Evolutionary conservation across 805 yeast species (phyloP).

Genomic region (Candida namnaoensis): DNA sequence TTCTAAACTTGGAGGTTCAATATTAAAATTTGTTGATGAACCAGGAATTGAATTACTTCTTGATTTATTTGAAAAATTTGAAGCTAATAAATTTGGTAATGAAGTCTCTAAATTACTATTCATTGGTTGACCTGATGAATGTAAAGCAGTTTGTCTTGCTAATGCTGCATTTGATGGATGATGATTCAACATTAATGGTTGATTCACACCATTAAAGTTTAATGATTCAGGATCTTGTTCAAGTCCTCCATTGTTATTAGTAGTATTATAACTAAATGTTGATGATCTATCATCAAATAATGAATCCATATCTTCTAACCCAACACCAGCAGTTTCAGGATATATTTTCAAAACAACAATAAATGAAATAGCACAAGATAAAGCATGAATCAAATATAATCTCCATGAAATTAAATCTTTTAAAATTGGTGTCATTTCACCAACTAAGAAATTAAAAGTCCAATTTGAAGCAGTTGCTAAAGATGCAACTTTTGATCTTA

Average conservation of each 20-base stretch:
- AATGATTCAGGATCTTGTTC: slow-evolving; percentile 2
- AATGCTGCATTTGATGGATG: slow-evolving; percentile 31
- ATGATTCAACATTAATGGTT: background rate
- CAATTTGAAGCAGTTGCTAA: slow-evolving; percentile 88
- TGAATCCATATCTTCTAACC: slow-evolving; percentile 87
- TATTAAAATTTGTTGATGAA: slow-evolving; percentile 10
- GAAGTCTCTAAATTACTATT: background rate
- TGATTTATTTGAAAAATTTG: background rate
- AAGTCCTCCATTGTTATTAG: slow-evolving; percentile 7
- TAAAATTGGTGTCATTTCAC: slow-evolving; percentile 83
- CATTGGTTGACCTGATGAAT: no score
- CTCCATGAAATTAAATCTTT: slow-evolving; percentile 73
- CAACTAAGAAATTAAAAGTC: slow-evolving; percentile 88
- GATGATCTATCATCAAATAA: slow-evolving; percentile 66
- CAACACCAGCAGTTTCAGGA: slow-evolving; percentile 88
- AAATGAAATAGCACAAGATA: slow-evolving; percentile 67
- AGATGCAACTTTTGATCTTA: slow-evolving; percentile 86
- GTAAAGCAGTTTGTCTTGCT: slow-evolving; percentile 28
- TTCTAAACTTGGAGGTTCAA: slow-evolving; percentile 29
- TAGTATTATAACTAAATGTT: slow-evolving; percentile 21
- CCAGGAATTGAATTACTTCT: slow-evolving; percentile 7
- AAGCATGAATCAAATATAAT: slow-evolving; percentile 74
- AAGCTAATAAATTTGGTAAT: slow-evolving; percentile 8
- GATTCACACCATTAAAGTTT: slow-evolving; percentile 2
- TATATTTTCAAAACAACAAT: slow-evolving; percentile 62